Base-by-base conservation (phyloP, 2,329 filamentous ascomycete genomes). In the Fusarium hainanense region DNA sequence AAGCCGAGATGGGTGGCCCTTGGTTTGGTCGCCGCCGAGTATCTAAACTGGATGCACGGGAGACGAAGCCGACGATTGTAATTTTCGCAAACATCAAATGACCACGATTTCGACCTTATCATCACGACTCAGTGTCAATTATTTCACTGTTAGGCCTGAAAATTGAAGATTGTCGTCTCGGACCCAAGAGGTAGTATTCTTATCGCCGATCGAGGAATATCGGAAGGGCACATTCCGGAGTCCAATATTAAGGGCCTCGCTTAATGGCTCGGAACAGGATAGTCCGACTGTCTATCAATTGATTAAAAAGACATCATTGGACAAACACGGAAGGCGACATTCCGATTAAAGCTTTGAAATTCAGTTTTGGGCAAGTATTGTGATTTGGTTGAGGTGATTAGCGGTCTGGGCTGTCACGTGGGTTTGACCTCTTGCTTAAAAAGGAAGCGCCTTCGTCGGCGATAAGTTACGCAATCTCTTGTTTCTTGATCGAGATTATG, bases 151-250 rank as follows among this genome's bases (percentile, higher is more conserved):
- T 16, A 42, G 41, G 23, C 49, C 13, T 21, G 49, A 28, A 41
- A 52, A 27, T n/a, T 20, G 20, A 40, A 13, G 21, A 25, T 40
- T 51, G 32, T 27, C n/a, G 32, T 51, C 25, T 34, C 48, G 32
- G 48, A 51, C 32, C 30, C 48, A 40, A 27, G 18, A 41, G n/a
- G 49, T 51, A 13, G 32, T 42, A 52, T 52, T 42, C 16, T 43
- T 42, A 37, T 43, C 58, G 48, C 60, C 12, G 40, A 63, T 63
- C 58, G 18, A 56, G 60, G 14, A 63, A 63, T 34, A 23, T 56
- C 60, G 60, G 60, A 63, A 62, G 42, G 18, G 34, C 14, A 63
- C 42, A 63, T 43, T 63, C 60, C 60, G 60, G 37, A n/a, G 10
- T 28, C 14, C 48, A 37, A 30, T 30, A 25, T 37, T 11, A 28